Evolutionary conservation across 352 stramenopile species (phyloP).

Genomic region (Globisporangium spiculum): DNA sequence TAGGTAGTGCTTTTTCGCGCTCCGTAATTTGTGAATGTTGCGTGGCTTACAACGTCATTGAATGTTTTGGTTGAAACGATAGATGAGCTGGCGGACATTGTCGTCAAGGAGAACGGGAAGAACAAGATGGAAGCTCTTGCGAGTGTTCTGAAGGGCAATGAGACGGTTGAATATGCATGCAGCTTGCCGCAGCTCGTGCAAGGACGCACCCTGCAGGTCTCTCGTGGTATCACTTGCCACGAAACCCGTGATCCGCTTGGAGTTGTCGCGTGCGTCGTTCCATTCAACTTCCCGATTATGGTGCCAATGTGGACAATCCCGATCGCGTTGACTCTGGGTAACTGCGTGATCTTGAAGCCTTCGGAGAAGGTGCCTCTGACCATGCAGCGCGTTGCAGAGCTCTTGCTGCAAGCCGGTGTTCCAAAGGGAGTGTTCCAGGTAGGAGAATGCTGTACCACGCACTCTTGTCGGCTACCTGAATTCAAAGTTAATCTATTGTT

Average conservation of each 20-base stretch:
- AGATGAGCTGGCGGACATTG: slow-evolving; percentile 91
- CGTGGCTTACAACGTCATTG: not conserved
- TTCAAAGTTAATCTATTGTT: not conserved
- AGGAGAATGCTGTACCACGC: not conserved
- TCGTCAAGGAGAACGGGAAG: slow-evolving; percentile 96
- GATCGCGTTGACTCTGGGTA: slow-evolving; percentile 95
- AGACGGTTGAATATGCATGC: slow-evolving; percentile 98
- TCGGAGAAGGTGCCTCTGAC: slow-evolving; percentile 96
- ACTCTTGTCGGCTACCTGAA: not conserved
- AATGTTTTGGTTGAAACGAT: slow-evolving; percentile 1
- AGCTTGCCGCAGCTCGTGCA: slow-evolving; percentile 89
- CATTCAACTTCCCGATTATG: slow-evolving; percentile 99
- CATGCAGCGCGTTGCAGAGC: slow-evolving; percentile 85
- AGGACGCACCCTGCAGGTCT: slow-evolving; percentile 87
- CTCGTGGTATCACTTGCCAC: slow-evolving; percentile 90
- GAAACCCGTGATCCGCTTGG: slow-evolving; percentile 93
- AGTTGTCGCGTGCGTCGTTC: slow-evolving; percentile 91
- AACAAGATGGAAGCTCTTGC: slow-evolving; percentile 97
- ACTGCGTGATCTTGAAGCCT: slow-evolving; percentile 97
- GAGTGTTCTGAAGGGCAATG: slow-evolving; percentile 96
- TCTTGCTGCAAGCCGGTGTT: slow-evolving; percentile 92
- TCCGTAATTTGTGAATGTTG: not conserved
- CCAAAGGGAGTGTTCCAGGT: slow-evolving; percentile 93
- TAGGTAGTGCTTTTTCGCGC: slow-evolving; percentile 7
- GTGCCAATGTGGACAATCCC: slow-evolving; percentile 98